These are phyloP conservation scores for Exophiala sp. DNA, from an alignment of 2,329 filamentous ascomycete genomes.

Conservation along the genomic window DNA sequence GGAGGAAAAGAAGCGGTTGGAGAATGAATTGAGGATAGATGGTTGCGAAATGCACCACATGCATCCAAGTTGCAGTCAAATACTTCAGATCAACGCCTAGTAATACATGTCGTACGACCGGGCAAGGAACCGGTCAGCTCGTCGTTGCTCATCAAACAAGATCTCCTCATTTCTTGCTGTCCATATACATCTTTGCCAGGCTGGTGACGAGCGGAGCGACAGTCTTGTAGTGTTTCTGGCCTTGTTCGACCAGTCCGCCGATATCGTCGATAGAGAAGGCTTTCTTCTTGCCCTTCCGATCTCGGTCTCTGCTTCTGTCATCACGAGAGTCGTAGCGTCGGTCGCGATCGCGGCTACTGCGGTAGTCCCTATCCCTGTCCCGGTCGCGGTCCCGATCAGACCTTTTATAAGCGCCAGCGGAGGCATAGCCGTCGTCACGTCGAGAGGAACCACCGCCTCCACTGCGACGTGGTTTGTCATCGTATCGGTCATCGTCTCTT, in stretches of 20 bases:
- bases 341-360: constrained; percentile 18
- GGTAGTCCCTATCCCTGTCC: constrained; percentile 9
- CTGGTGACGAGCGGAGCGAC: constrained; percentile 24
- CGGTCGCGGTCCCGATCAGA: constrained; percentile 20
- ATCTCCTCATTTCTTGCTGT: constrained; percentile 23
- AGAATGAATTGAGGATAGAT: too few relatives aligned
- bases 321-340: constrained; percentile 12
- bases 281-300: constrained; percentile 21
- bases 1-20: too few relatives aligned
- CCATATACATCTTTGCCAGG: constrained; percentile 28
- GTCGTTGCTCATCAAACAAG: background rate
- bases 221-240: constrained; percentile 29
- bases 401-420: constrained; percentile 19
- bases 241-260: constrained; percentile 22
- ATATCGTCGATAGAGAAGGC: constrained; percentile 23
- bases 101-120: too few relatives aligned
- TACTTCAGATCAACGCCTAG: too few relatives aligned
- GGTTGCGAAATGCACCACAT: too few relatives aligned
- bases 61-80: too few relatives aligned
- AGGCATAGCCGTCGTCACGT: constrained; percentile 21
- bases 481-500: constrained; percentile 20
- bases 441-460: constrained; percentile 2
- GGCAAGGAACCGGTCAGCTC: background rate
- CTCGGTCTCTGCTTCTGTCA: constrained; percentile 13
- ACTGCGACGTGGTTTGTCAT: constrained; percentile 16